A percentile compares a stretch with the other conserved stretches of the same genome.
Conservation (phyloP, 176 grass and related monocot genomes). For the Bonia amplexicaulis region DNA sequence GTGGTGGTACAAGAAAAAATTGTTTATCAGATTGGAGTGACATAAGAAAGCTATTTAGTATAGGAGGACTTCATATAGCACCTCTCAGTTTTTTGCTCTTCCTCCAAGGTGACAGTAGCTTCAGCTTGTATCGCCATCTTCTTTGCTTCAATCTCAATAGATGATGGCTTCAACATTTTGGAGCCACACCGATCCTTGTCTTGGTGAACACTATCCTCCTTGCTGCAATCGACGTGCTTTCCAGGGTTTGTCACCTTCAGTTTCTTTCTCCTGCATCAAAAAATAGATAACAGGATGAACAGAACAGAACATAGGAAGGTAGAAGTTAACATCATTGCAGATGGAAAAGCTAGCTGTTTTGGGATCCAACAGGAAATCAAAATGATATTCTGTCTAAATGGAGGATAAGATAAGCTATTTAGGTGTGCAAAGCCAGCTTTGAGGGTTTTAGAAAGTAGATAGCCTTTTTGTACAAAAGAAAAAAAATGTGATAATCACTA, state of each 20-base stretch:
- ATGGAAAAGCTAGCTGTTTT: neutral
- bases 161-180: neutral
- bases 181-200: neutral
- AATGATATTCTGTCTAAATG: neutral
- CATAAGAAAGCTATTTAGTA: neutral
- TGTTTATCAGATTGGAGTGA: neutral
- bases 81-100: constrained; percentile 17
- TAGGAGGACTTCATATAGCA: neutral
- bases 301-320: neutral
- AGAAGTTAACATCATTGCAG: neutral
- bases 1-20: neutral
- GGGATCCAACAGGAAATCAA: neutral
- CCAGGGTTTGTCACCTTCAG: neutral
- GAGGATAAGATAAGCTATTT: neutral
- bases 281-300: neutral
- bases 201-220: constrained; percentile 3
- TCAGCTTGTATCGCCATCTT: constrained; percentile 12
- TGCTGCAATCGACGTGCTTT: constrained; percentile 1
- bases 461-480: neutral
- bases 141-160: constrained; percentile 8
- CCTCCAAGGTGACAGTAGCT: neutral
- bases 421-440: neutral
- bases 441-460: neutral
- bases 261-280: constrained; percentile 38
- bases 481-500: neutral